Evolutionary conservation across 768 basidiomycete species (phyloP).

Genomic region (Gloeostereum incarnatum): DNA sequence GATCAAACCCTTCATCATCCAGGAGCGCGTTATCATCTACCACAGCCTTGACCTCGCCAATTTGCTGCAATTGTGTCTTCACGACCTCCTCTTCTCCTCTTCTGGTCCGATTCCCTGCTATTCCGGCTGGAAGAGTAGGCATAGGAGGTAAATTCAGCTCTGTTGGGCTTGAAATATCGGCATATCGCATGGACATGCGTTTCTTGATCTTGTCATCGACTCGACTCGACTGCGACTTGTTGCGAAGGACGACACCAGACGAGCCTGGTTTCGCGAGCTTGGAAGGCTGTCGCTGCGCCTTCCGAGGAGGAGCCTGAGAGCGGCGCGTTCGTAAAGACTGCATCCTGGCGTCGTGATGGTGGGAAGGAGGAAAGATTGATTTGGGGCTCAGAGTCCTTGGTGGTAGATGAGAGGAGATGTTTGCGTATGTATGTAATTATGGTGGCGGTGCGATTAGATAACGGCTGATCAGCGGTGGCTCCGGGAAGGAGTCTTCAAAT

Average conservation of each 20-base stretch:
- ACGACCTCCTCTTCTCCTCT: constrained; percentile 40
- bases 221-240: constrained; percentile 30
- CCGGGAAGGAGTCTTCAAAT: too few relatives aligned
- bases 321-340: constrained; percentile 47
- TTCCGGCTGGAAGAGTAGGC: constrained; percentile 37
- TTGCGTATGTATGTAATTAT: too few relatives aligned
- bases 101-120: constrained; percentile 21
- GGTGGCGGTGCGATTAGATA: too few relatives aligned
- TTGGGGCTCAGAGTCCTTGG: too few relatives aligned
- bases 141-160: constrained; percentile 45
- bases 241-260: constrained; percentile 34
- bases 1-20: constrained; percentile 76
- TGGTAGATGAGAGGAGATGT: too few relatives aligned
- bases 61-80: constrained; percentile 19
- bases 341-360: too few relatives aligned
- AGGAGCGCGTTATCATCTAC: constrained; percentile 59
- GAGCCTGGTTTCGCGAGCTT: constrained; percentile 25
- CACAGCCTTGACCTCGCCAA: constrained; percentile 33
- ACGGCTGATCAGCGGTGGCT: too few relatives aligned
- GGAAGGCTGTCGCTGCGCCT: constrained; percentile 10
- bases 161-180: constrained; percentile 71
- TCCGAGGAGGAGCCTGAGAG: constrained; percentile 31
- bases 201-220: constrained; percentile 93
- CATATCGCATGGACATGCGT: constrained; percentile 92
- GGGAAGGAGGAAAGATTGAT: too few relatives aligned